Evolutionary conservation across 257 asterid genomes (phyloP).

Genomic region (Anisodus acutangulus): DNA sequence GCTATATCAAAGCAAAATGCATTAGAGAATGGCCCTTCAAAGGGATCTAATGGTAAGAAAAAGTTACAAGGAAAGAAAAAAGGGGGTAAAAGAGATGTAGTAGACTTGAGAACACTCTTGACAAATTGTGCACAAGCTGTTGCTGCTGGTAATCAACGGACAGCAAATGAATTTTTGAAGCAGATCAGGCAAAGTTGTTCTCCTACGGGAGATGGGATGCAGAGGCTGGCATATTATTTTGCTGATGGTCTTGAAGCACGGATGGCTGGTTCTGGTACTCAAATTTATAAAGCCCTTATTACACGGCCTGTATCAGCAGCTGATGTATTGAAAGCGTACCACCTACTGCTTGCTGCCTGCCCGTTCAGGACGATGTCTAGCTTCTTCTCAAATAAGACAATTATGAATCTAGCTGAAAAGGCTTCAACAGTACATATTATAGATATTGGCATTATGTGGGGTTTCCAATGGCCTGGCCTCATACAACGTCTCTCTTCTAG

Average conservation of each 20-base stretch:
- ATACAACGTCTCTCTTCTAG: slow-evolving; percentile 33
- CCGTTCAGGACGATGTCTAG: slow-evolving; percentile 22
- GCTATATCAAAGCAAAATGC: slow-evolving; percentile 16
- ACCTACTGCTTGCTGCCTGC: slow-evolving; percentile 27
- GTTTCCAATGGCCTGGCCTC: slow-evolving; percentile 34
- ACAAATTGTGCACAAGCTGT: slow-evolving; percentile 31
- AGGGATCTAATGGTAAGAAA: slow-evolving; percentile 13
- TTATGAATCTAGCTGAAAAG: slow-evolving; percentile 31
- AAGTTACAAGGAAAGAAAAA: slow-evolving; percentile 6
- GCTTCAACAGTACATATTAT: slow-evolving; percentile 28
- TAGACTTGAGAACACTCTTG: slow-evolving; percentile 31
- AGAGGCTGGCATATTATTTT: slow-evolving; percentile 30
- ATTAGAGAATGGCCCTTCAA: background rate
- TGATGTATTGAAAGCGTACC: slow-evolving; percentile 27
- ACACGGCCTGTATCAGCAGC: slow-evolving; percentile 27
- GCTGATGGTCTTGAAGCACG: slow-evolving; percentile 32
- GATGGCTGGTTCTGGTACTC: slow-evolving; percentile 31
- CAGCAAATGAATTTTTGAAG: slow-evolving; percentile 22
- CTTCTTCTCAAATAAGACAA: slow-evolving; percentile 32
- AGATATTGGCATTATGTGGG: slow-evolving; percentile 32
- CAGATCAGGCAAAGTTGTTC: slow-evolving; percentile 25
- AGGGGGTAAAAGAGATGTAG: background rate
- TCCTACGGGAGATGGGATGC: slow-evolving; percentile 29
- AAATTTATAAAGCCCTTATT: slow-evolving; percentile 23
- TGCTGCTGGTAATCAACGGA: slow-evolving; percentile 12